These are phyloP conservation scores for Ganoderma leucocontextum DNA, from an alignment of 1,284 basidiomycete genomes.

Conservation along the genomic window DNA sequence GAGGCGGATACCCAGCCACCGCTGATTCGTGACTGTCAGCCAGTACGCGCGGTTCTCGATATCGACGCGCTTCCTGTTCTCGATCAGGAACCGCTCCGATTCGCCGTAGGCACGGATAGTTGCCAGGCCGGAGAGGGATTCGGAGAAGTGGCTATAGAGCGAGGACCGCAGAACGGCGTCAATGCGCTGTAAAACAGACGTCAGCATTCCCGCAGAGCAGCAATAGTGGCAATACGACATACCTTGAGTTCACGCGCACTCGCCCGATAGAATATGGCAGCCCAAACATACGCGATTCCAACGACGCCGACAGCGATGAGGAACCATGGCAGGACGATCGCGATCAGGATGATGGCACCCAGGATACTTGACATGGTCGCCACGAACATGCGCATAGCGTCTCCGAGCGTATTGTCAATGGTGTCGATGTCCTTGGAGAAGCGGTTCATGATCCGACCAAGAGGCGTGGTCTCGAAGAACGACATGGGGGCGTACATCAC, in stretches of 20 bases:
- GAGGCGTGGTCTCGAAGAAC: slow-evolving; percentile 92
- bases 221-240: background rate
- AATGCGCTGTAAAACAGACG: slow-evolving; percentile 50
- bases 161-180: slow-evolving; percentile 78
- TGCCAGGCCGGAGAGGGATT: slow-evolving; percentile 78
- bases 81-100: slow-evolving; percentile 68
- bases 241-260: slow-evolving; percentile 89
- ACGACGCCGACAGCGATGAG: slow-evolving; percentile 76
- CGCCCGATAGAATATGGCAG: slow-evolving; percentile 85
- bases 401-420: slow-evolving; percentile 81
- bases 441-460: slow-evolving; percentile 90
- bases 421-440: slow-evolving; percentile 90
- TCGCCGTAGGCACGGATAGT: slow-evolving; percentile 83
- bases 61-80: slow-evolving; percentile 84
- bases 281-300: slow-evolving; percentile 64
- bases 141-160: slow-evolving; percentile 84
- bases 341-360: slow-evolving; percentile 82
- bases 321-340: slow-evolving; percentile 87
- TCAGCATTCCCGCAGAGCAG: background rate
- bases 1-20: slow-evolving; percentile 90
- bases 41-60: slow-evolving; percentile 92
- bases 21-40: slow-evolving; percentile 85
- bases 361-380: slow-evolving; percentile 71
- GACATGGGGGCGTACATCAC: slow-evolving; percentile 84
- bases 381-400: slow-evolving; percentile 81